Base-by-base conservation (phyloP, 1,284 basidiomycete species). In the Fomitopsis pinicola region DNA sequence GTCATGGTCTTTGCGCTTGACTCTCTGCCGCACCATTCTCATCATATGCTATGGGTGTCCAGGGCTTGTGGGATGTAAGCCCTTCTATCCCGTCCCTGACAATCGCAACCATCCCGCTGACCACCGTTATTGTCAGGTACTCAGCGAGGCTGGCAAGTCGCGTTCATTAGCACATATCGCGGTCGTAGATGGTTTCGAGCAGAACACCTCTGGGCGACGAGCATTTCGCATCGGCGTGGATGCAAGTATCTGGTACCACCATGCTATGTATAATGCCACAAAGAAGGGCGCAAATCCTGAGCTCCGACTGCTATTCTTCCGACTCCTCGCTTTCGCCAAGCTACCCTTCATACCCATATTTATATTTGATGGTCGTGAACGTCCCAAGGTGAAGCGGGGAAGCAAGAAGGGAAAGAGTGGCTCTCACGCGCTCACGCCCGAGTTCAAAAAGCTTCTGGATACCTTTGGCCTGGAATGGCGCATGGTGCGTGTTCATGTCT, bases 351-450 rank as follows among this genome's bases (percentile, higher is more conserved):
- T 85, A 19, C 82, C 83, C 1, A 71, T 91, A 0, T 90, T 92
- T 70, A 83, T 92, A 2, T 90, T 91, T 67, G 90, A 92, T 71
- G 90, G 89, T 0, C 77, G 81, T 0, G 67, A 80, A 28, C 76
- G 87, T 40, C 89, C 89, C 0, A 71, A 73, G n/a, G 68, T 79
- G 50, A 92, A 91, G 77, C 74, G 88, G 35, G 76, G 76, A 12
- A 82, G 80, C 62, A 80, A 75, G 65, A 68, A 74, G 68, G 80
- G 80, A 46, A 81, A 76, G 65, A 73, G 73, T 52, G 81, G 71
- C 55, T 78, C 78, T 4, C 82, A 85, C 67, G 62, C 63, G 3
- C 68, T 81, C 19, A 78, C 77, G 30, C 59, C 59, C 42, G 72
- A 74, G 28, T 79, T 87, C 68, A 76, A 77, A 65, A 64, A 72